These are phyloP conservation scores for Elasticomyces elasticus DNA, from an alignment of 495 filamentous ascomycete species.

Conservation along the genomic window DNA sequence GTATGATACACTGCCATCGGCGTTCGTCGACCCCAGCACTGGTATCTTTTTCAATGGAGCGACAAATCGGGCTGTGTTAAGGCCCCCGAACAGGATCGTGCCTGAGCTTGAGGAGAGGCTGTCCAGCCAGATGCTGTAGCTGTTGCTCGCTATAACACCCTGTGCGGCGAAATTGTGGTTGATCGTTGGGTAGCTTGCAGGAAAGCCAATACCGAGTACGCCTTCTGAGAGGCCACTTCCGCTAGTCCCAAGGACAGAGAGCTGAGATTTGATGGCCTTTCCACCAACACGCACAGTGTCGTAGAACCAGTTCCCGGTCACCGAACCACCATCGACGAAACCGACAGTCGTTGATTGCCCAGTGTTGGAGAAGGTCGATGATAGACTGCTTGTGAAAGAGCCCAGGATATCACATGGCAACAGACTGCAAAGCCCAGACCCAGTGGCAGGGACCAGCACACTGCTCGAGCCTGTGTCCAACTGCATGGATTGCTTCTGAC, in stretches of 20 bases:
- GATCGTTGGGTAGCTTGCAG: conserved; percentile 40
- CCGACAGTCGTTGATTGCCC: conserved; percentile 37
- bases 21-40: neutral
- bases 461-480: conserved; percentile 61
- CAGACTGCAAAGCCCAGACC: conserved; percentile 3
- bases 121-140: conserved; percentile 20
- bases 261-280: conserved; percentile 3
- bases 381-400: conserved; percentile 1
- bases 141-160: conserved; percentile 10
- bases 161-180: conserved; percentile 17
- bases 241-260: conserved; percentile 1
- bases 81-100: conserved; percentile 15
- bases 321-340: conserved; percentile 78
- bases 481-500: conserved; percentile 34
- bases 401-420: conserved; percentile 5
- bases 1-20: neutral
- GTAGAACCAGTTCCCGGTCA: conserved; percentile 69
- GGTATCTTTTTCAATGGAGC: conserved; percentile 1
- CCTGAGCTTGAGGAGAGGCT: neutral
- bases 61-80: conserved; percentile 11
- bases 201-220: conserved; percentile 83
- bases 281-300: conserved; percentile 65
- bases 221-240: conserved; percentile 42
- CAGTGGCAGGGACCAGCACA: conserved; percentile 49
- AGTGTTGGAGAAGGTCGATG: conserved; percentile 5